phyloP scores from a whole-genome alignment of 2,329 filamentous ascomycete genomes.

The Phoma herbarum region DNA sequence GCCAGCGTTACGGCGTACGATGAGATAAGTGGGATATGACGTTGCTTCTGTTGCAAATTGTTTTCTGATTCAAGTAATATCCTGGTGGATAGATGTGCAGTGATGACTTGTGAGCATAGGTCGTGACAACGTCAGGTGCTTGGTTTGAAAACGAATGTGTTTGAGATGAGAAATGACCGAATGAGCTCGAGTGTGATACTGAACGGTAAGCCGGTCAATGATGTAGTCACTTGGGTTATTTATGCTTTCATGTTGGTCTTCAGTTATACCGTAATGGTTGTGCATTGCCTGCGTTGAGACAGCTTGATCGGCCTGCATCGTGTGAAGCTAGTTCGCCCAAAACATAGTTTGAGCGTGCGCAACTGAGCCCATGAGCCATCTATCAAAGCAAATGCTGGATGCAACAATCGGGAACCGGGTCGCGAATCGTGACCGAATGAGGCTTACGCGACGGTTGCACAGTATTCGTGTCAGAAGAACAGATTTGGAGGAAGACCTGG shows the following conservation, averaged over 20 bases:
- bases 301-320: conserved; percentile 28
- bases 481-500: neutral
- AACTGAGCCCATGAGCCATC: conserved; percentile 25
- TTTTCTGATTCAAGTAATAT: neutral
- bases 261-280: neutral
- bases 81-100: neutral
- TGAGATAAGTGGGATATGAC: too few relatives aligned
- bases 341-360: conserved; percentile 22
- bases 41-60: neutral
- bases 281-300: neutral
- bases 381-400: conserved; percentile 9
- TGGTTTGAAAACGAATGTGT: neutral
- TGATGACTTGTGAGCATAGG: conserved; percentile 1
- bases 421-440: conserved; percentile 22
- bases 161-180: neutral
- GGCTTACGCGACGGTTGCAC: conserved; percentile 18
- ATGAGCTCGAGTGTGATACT: neutral
- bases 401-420: conserved; percentile 17
- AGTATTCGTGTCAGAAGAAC: neutral
- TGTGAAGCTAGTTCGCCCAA: conserved; percentile 22
- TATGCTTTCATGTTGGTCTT: neutral
- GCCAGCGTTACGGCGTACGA: too few relatives aligned
- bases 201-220: neutral
- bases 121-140: conserved; percentile 7
- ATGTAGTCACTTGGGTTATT: neutral